Percentiles rank a stretch among this genome's conserved stretches.
phyloP scores from a whole-genome alignment of 768 basidiomycete genomes.

The Stropharia rugosoannulata region DNA sequence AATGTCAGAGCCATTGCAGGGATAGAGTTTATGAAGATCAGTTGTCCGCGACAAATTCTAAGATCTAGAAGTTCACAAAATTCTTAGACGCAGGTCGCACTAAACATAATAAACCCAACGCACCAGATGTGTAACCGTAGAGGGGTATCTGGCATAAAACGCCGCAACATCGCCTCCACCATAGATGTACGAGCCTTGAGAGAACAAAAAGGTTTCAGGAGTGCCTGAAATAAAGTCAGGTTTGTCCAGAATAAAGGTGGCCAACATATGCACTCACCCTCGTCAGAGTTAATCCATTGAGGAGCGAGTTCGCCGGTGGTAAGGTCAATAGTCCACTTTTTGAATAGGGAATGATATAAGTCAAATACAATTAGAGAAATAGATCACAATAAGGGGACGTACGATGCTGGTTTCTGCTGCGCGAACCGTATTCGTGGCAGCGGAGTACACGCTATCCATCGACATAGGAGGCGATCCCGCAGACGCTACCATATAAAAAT shows the following conservation, averaged over 20 bases:
- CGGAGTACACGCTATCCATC: slow-evolving; percentile 10
- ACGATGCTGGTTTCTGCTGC: slow-evolving; percentile 15
- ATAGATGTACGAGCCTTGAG: slow-evolving; percentile 5
- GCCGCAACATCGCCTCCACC: slow-evolving; percentile 11
- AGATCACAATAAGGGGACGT: no score
- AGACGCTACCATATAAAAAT: not conserved
- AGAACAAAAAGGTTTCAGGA: slow-evolving; percentile 4
- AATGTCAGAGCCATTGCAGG: no score
- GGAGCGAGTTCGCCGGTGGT: slow-evolving; percentile 6
- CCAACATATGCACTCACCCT: slow-evolving; percentile 10
- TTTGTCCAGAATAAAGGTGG: not conserved
- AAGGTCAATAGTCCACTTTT: slow-evolving; percentile 15
- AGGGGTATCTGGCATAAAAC: slow-evolving; percentile 1
- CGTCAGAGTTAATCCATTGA: slow-evolving; percentile 15
- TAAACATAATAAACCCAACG: not conserved
- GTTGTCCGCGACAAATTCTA: not conserved
- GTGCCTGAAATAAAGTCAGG: slow-evolving; percentile 1
- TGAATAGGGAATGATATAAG: not conserved
- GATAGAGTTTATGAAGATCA: not conserved
- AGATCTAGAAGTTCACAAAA: not conserved
- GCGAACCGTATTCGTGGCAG: not conserved
- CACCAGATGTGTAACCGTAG: slow-evolving; percentile 6
- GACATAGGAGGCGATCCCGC: slow-evolving; percentile 6
- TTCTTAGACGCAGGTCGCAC: not conserved
- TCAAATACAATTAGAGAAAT: not conserved